Evolutionary conservation across 768 basidiomycete species (phyloP), one percentile per base, ranked within the genome.

Genomic region (Strobilomyces confusus): DNA sequence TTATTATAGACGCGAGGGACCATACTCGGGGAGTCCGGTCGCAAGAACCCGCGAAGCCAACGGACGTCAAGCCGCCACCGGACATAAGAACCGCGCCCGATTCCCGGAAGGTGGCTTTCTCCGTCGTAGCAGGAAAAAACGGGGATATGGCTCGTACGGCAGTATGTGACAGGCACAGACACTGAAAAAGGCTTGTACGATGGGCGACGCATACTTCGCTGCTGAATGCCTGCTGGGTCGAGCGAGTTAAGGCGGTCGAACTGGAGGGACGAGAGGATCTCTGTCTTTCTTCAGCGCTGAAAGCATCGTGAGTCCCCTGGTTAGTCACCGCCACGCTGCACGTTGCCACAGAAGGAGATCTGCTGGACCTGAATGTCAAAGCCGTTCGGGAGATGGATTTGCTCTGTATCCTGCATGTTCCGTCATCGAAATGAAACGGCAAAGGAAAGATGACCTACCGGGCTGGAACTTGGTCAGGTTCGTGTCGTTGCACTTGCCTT

Each of bases 11-110:
- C 13, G 15, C n/a, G 44, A 36, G 51, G 9, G 11, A 19, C 52
- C 46, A 34, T 9, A 15, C n/a, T 25, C 49, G 51, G 54, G 57
- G 63, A 57, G 43, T 44, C 49, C 52, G 54, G 62, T 3, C 12
- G 47, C 40, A 30, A 49, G 55, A 54, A 63, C 44, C 37, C 30
- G 44, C 58, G 55, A 55, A 49, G 52, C 43, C 40, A 48, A 32
- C 47, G 55, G 60, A 44, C 17, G 25, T n/a, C 40, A 55, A 51
- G 29, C 37, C 33, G 54, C 55, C 61, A 65, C 61, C 47, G 32
- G 52, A 52, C 14, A 40, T 26, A 33, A 51, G 52, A 58, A 53
- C 46, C 29, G 6, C 26, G n/a, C 49, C 41, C 17, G 42, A 50
- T 52, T 29, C 47, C 52, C 45, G 22, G 42, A 40, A 49, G 22